Percentiles rank a stretch among this genome's conserved stretches.
phyloP scores from a whole-genome alignment of 2,329 filamentous ascomycete genomes.

The Clonostachys sp. region DNA sequence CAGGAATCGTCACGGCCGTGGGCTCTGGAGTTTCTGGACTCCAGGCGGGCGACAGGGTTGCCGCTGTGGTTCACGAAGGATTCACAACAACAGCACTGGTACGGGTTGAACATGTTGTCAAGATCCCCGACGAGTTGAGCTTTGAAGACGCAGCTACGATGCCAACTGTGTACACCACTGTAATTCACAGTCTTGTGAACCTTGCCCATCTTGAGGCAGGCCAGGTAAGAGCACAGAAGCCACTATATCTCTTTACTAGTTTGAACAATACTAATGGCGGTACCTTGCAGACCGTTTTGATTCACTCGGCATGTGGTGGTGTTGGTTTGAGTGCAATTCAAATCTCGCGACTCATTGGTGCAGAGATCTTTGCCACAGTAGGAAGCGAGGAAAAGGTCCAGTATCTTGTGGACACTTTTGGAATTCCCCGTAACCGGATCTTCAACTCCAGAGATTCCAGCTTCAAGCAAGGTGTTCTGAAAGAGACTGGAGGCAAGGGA shows the following conservation, averaged over 20 bases:
- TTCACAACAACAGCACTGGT: constrained; percentile 8
- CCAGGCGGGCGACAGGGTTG: constrained; percentile 11
- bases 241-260: too few relatives aligned
- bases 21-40: constrained; percentile 10
- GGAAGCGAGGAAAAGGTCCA: constrained; percentile 16
- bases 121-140: constrained; percentile 2
- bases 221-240: constrained; percentile 4
- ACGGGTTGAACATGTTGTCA: neutral
- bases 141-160: constrained; percentile 17
- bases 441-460: constrained; percentile 13
- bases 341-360: constrained; percentile 9
- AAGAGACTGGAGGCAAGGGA: constrained; percentile 15
- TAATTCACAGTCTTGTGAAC: constrained; percentile 6
- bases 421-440: constrained; percentile 20
- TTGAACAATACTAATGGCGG: neutral
- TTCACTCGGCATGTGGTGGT: constrained; percentile 18
- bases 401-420: constrained; percentile 13
- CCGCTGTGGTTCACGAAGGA: constrained; percentile 1
- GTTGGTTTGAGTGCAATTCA: constrained; percentile 17
- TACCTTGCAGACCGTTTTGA: constrained; percentile 11
- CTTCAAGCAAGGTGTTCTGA: constrained; percentile 18
- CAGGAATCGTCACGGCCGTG: constrained; percentile 10
- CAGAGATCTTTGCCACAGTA: constrained; percentile 19
- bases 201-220: constrained; percentile 19
- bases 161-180: constrained; percentile 3